Evolutionary conservation across 2,329 filamentous ascomycete species (phyloP), one percentile per base, ranked within the genome.

Genomic region (Nemania serpens): DNA sequence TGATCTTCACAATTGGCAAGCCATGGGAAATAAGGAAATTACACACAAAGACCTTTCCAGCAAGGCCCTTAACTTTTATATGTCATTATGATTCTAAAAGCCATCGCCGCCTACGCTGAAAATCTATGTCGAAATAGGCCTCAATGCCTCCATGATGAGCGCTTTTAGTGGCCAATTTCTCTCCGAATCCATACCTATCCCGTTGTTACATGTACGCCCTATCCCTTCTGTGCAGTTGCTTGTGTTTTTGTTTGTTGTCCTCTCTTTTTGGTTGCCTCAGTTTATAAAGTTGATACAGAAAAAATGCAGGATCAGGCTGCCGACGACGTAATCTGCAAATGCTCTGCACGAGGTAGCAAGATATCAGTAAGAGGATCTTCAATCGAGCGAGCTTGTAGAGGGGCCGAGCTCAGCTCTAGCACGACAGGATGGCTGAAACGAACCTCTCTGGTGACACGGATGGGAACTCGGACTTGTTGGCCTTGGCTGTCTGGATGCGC

Each of bases 251-350:
- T 47, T 61, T 20, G 15, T 10, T 10, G 11, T 3, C 4, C 36
- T n/a, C 36, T 29, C 25, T 29, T 7, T n/a, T 54, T 41, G 37
- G 34, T 61, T 59, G 60, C 64, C 64, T 82, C 83, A 99, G 84
- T 99, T 99, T 82, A 99, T 98, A 78, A 99, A 99, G 84, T 99
- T 99, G 76, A 98, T 88, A 79, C 93, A 97, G 84, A 99, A 99
- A 81, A 98, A 97, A 81, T 99, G 95, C 76, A 98, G 80, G 75
- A 98, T 91, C 76, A 99, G 77, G 77, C 93, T 97, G 75, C 94
- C 95, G 70, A 97, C 91, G 62, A 99, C 84, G 75, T 90, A 99
- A 79, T 99, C 95, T 74, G 95, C 93, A 77, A 99, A 99, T 41
- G 95, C 94, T 76, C 93, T 96, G 69, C 58, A 57, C 22, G 15